These are phyloP conservation scores for Fusarium proliferatum DNA, from an alignment of 2,329 filamentous ascomycete species.

Conservation along the genomic window DNA sequence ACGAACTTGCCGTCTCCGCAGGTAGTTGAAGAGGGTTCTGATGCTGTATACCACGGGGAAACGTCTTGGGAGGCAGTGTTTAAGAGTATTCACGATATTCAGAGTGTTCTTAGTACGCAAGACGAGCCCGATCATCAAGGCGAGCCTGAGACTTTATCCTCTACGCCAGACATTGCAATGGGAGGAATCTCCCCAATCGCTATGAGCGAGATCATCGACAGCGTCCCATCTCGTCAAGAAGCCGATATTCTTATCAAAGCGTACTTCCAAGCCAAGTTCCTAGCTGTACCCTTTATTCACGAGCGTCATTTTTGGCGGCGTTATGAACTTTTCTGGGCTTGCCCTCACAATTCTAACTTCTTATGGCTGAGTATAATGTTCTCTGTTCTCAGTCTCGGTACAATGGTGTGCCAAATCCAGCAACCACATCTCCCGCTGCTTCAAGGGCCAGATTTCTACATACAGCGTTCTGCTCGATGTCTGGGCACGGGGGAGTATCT, in stretches of 20 bases:
- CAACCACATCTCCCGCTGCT: constrained; percentile 34
- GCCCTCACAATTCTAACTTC: constrained; percentile 53
- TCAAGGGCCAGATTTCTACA: constrained; percentile 48
- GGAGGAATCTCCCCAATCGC: constrained; percentile 44
- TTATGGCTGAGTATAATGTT: constrained; percentile 64
- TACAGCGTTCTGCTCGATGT: constrained; percentile 56
- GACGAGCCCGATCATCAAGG: constrained; percentile 10
- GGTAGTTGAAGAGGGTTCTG: constrained; percentile 15
- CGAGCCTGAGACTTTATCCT: constrained; percentile 11
- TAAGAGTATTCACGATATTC: constrained; percentile 56
- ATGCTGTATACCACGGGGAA: constrained; percentile 49
- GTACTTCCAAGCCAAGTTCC: constrained; percentile 56
- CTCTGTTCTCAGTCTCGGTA: constrained; percentile 58
- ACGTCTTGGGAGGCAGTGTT: constrained; percentile 57
- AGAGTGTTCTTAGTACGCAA: constrained; percentile 47
- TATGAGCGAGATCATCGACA: constrained; percentile 47
- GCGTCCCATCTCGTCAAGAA: constrained; percentile 52
- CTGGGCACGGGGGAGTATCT: constrained; percentile 62
- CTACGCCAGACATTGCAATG: constrained; percentile 49
- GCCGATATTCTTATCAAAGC: constrained; percentile 51
- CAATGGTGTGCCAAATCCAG: constrained; percentile 50
- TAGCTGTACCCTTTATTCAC: constrained; percentile 54
- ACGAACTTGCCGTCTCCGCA: background rate
- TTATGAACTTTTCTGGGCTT: constrained; percentile 60
- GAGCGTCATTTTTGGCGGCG: constrained; percentile 59